Evolutionary conservation across 306 rosid species (phyloP), one percentile per base, ranked within the genome.

Genomic region (Pyrus pyrifolia): DNA sequence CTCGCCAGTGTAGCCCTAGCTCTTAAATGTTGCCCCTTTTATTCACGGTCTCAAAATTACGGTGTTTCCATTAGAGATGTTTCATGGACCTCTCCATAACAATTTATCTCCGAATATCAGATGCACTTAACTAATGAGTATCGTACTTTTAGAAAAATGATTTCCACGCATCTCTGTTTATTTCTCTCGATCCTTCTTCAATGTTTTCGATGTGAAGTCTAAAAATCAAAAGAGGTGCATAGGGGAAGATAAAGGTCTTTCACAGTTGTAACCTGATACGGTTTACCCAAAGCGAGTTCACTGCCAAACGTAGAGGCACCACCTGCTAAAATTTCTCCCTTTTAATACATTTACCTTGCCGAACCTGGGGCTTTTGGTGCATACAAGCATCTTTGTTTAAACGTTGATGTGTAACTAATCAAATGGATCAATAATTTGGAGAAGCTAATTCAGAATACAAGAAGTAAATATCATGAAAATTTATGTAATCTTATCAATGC

Each of bases 1-100:
- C 79, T 79, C 96, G 0, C 74, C 87, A 4, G 62, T 78, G 78
- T 90, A 89, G 69, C 17, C 29, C 42, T 21, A 4, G 53, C 53
- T 46, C 53, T 46, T 46, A 46, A 46, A 46, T 14, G 53, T 22
- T 3, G 23, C 52, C 18, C 51, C 33, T 31, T 30, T 53, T 30
- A 21, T n/a, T 3, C 2, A 7, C 35, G 64, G 53, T n/a, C 14
- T 14, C 29, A 31, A 11, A 31, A 52, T 21, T 21, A 9, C 8
- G 8, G 8, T 15, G 18, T 5, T 49, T 49, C 55, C 21, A 15
- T 38, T 49, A 49, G 21, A 49, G 21, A 49, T 49, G 8, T 49
- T 49, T 49, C 55, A 49, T 49, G 55, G 8, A 14, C 8, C 55
- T 49, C 53, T 4, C 55, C 17, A 5, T 49, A 15, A 49, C 17